A percentile compares a stretch with the other conserved stretches of the same genome.
These are phyloP conservation scores for Xanthoparmelia taractica DNA, from an alignment of 495 filamentous ascomycete species.

Conservation along the genomic window DNA sequence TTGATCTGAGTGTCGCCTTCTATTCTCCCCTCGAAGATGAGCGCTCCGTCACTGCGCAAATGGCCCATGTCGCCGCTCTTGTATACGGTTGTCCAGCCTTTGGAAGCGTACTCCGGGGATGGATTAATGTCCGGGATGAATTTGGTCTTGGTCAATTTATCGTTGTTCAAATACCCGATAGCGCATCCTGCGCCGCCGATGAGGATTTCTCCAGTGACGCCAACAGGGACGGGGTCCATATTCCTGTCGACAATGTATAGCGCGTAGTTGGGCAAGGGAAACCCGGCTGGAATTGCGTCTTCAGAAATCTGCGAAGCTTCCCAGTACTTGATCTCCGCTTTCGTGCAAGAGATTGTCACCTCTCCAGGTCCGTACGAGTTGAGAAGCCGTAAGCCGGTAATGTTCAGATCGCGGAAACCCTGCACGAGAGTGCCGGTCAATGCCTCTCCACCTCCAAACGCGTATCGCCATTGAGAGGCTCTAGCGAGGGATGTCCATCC, in stretches of 20 bases:
- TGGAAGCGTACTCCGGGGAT: constrained; percentile 15
- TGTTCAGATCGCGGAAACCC: constrained; percentile 19
- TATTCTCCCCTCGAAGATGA: constrained; percentile 37
- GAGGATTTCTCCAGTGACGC: constrained; percentile 37
- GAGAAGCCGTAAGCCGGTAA: constrained; percentile 24
- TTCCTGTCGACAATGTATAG: constrained; percentile 39
- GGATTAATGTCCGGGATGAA: constrained; percentile 36
- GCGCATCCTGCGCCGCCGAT: constrained; percentile 38
- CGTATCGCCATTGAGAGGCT: constrained; percentile 23
- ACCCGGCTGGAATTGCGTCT: constrained; percentile 11
- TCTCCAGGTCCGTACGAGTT: constrained; percentile 35
- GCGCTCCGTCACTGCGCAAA: constrained; percentile 32
- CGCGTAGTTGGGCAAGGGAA: constrained; percentile 24
- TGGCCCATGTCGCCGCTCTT: constrained; percentile 38
- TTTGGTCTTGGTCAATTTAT: constrained; percentile 22
- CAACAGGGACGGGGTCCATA: constrained; percentile 32
- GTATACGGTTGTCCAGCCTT: constrained; percentile 28
- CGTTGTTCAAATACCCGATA: constrained; percentile 33
- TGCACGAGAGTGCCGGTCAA: constrained; percentile 18
- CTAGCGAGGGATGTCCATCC: constrained; percentile 14
- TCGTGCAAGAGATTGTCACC: constrained; percentile 26
- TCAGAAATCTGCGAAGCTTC: not conserved
- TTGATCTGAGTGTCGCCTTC: constrained; percentile 44
- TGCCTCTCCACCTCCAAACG: constrained; percentile 29
- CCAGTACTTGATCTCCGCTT: constrained; percentile 13